Base-by-base conservation (phyloP, 768 basidiomycete genomes). In the Boletus barrowsii region DNA sequence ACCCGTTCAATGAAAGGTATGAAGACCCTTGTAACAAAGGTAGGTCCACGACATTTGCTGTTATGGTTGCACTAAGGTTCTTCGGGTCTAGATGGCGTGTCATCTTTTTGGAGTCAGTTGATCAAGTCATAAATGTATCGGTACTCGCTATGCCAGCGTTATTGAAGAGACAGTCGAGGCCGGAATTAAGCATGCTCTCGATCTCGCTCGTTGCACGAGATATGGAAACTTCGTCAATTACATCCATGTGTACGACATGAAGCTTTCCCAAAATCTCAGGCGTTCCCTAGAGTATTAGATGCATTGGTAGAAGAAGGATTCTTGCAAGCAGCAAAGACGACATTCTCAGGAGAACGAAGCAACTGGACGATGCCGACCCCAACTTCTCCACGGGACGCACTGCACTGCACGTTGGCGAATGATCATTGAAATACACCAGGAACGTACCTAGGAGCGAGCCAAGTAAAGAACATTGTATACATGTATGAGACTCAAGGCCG, bases 91-190 rank as follows among this genome's bases (percentile, higher is more conserved):
- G 48, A 70, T 8, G 70, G 63, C 3, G 51, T 57, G 58, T 73
- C 73, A 17, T 59, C 40, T 17, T 55, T 60, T 2, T 22, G 22
- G 15, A 13, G 43, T 43, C 39, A 29, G 33, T 18, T 17, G 32
- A 33, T 13, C 5, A 8, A 17, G 17, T 33, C 10, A 35, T 5
- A n/a, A 29, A 17, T 13, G 13, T 22, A 36, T 14, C 36, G 36
- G 14, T 10, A 64, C 74, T 46, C 51, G 74, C 73, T 33, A 73
- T 57, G 0, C 62, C 75, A 3, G 75, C 73, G 47, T 74, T 75
- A 62, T 75, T 77, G 52, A 74, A 55, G 20, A 77, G 62, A 47
- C 73, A 76, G 59, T 77, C 73, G 8, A 76, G 57, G 11, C 74
- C 72, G 3, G 46, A 29, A 20, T 36, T 40, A 8, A 62, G 48